These are phyloP conservation scores for Diaporthe sp. DNA, from an alignment of 2,329 filamentous ascomycete genomes.

Conservation along the genomic window DNA sequence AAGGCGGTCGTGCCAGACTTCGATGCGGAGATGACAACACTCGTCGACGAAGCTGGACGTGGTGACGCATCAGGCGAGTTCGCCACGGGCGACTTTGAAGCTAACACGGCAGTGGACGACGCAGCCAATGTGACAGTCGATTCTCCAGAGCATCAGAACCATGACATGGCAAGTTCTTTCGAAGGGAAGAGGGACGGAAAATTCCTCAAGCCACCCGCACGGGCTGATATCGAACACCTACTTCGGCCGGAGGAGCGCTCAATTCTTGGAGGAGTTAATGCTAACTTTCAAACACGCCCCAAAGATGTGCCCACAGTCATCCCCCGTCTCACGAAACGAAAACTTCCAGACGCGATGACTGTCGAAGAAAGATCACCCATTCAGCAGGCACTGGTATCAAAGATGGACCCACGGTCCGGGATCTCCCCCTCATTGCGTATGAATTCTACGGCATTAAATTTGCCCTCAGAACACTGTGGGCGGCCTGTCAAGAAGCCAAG, in stretches of 20 bases:
- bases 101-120: neutral
- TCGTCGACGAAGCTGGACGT: neutral
- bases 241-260: neutral
- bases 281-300: neutral
- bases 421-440: neutral
- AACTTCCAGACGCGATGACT: neutral
- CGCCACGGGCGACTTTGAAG: neutral
- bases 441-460: neutral
- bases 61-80: neutral
- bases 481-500: conserved; percentile 13
- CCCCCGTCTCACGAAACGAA: neutral
- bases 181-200: neutral
- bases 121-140: neutral
- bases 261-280: neutral
- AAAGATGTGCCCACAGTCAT: no score
- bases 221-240: neutral
- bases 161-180: neutral
- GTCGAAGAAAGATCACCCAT: neutral
- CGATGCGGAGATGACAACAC: neutral
- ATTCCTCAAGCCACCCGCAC: neutral
- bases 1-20: neutral
- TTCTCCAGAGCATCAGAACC: neutral
- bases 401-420: neutral
- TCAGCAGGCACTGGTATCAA: neutral
- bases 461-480: neutral